phyloP scores from a whole-genome alignment of 2,329 filamentous ascomycete genomes.

The Trichoderma sp. region DNA sequence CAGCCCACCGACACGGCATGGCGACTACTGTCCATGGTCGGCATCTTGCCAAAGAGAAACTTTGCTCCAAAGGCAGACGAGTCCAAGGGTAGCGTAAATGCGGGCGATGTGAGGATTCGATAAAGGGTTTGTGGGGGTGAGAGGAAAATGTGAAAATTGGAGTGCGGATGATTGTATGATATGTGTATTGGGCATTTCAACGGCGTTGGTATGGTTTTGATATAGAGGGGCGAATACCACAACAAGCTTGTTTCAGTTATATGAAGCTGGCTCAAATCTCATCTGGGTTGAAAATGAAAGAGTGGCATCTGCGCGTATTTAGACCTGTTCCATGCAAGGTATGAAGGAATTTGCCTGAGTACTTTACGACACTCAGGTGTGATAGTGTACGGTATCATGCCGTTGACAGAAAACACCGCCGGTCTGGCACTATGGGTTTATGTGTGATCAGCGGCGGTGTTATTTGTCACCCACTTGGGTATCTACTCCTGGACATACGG shows the following conservation, averaged over 20 bases:
- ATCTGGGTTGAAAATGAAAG: neutral
- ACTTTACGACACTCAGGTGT: no score
- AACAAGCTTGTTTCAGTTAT: neutral
- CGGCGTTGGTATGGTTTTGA: constrained; percentile 15
- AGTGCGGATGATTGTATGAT: constrained; percentile 14
- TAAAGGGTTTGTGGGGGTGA: constrained; percentile 19
- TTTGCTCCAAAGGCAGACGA: constrained; percentile 34
- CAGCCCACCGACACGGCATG: constrained; percentile 90
- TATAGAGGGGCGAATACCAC: constrained; percentile 11
- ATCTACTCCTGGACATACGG: no score
- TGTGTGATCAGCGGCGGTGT: no score
- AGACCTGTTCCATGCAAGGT: neutral
- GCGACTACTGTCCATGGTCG: constrained; percentile 79
- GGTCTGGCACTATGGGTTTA: no score
- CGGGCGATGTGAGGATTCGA: constrained; percentile 32
- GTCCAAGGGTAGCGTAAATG: constrained; percentile 29
- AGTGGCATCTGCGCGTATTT: neutral
- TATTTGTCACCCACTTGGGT: no score
- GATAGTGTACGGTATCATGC: no score
- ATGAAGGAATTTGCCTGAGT: neutral
- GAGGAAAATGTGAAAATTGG: neutral
- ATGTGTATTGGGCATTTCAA: constrained; percentile 20
- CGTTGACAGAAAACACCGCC: no score
- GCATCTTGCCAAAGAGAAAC: constrained; percentile 40
- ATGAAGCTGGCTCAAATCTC: neutral